phyloP scores from a whole-genome alignment of 495 filamentous ascomycete genomes.

The Podospora appendiculata region DNA sequence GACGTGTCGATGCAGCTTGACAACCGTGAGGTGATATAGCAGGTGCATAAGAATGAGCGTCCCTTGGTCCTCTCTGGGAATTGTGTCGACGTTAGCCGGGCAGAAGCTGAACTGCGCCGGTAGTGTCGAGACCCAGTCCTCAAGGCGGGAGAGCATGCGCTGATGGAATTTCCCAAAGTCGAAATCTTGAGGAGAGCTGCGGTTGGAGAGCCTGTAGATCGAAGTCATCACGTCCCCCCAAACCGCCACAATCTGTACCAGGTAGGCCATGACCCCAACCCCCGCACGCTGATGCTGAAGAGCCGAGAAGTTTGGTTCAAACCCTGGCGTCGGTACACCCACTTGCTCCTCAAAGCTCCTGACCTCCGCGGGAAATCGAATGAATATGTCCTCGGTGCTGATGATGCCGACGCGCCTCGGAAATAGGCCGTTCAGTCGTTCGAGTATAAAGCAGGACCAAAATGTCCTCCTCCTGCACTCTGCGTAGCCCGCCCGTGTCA shows the following conservation, averaged over 20 bases:
- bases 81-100: constrained; percentile 40
- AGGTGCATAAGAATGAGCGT: constrained; percentile 53
- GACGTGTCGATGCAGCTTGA: constrained; percentile 56
- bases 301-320: constrained; percentile 37
- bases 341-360: constrained; percentile 49
- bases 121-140: constrained; percentile 42
- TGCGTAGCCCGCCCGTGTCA: constrained; percentile 48
- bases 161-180: constrained; percentile 45
- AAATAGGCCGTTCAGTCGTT: constrained; percentile 54
- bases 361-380: constrained; percentile 53
- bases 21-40: constrained; percentile 51
- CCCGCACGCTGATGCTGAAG: constrained; percentile 6
- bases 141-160: constrained; percentile 40
- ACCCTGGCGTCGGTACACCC: constrained; percentile 46
- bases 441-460: constrained; percentile 57
- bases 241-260: constrained; percentile 52
- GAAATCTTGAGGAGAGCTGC: constrained; percentile 24
- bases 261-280: constrained; percentile 50
- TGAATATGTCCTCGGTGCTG: constrained; percentile 49
- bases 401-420: constrained; percentile 37
- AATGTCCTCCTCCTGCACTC: constrained; percentile 62
- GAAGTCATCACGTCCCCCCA: constrained; percentile 57
- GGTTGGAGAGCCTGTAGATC: constrained; percentile 47
- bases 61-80: constrained; percentile 17
- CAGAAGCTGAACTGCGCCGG: constrained; percentile 38